Base-by-base conservation (phyloP, 129 eudicot genomes). In the Dittrichia graveolens region DNA sequence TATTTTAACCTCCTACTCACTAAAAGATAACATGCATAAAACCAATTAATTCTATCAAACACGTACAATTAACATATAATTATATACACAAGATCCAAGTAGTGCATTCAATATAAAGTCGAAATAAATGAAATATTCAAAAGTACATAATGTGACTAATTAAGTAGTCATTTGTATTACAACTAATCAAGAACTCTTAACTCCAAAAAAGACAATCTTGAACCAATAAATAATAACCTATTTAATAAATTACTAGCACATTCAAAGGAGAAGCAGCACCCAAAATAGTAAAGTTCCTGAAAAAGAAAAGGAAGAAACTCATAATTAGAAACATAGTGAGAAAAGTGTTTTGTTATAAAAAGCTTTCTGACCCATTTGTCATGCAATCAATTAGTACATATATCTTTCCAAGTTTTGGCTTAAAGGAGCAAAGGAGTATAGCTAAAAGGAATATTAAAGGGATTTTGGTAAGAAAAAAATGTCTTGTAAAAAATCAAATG, bases 261-360 rank as follows among this genome's bases (percentile, higher is more conserved):
- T 60, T 86, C 74, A 83, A 16, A 68, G 81, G 74, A 86, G 61
- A 9, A 76, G 59, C 59, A 72, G 35, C 78, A 81, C 37, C 82
- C 73, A 61, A 37, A 77, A 37, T 8, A 86, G 79, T 72, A 86
- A 47, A 18, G 70, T 61, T 62, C 88, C 91, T 86, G 84, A 52
- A 72, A 78, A 55, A 56, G 69, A 71, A 53, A 67, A 35, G 6
- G 4, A 37, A 9, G 11, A 24, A 13, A 39, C 38, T 48, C 8
- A 14, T 40, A 53, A 7, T 19, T 38, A 37, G 61, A 58, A 40
- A 16, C 34, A 49, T 13, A 8, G 6, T 8, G 4, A 62, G 40
- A 40, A 35, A 45, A 18, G 11, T 15, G 19, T 7, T 43, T 43
- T 43, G 41, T 42, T 10, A 7, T 18, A 55, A 55, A 6, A 18